phyloP scores from a whole-genome alignment of 2,329 filamentous ascomycete genomes.

The Herpotrichia juniperi region DNA sequence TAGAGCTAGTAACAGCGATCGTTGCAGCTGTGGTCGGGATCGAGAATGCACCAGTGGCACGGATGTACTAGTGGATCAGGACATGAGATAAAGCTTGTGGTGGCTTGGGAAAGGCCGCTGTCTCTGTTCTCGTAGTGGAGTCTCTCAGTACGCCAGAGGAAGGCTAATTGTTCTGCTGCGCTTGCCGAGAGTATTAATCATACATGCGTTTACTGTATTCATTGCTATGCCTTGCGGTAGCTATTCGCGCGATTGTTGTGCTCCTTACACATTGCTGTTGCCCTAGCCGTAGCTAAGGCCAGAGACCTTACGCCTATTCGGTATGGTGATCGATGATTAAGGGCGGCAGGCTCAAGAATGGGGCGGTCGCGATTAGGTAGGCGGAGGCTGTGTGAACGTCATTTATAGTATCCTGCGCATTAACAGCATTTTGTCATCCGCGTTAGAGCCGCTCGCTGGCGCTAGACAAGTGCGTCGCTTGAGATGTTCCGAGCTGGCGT shows the following conservation, averaged over 20 bases:
- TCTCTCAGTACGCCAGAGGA: not conserved
- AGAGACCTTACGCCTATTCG: conserved; percentile 1
- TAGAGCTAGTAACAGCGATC: not conserved
- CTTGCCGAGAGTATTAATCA: not conserved
- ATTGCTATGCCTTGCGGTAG: conserved; percentile 1
- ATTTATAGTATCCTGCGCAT: not conserved
- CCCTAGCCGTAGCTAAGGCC: not conserved
- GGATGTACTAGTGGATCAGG: conserved; percentile 1
- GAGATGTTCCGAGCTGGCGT: not conserved
- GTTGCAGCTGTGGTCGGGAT: conserved; percentile 1
- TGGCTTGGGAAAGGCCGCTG: not conserved
- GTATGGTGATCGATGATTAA: not conserved
- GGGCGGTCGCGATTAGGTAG: not conserved
- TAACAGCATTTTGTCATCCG: not conserved
- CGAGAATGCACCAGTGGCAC: not conserved
- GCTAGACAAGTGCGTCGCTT: not conserved
- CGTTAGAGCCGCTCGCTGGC: not conserved
- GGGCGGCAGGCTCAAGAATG: not conserved
- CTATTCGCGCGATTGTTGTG: conserved; percentile 1
- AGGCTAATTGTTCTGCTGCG: conserved; percentile 1
- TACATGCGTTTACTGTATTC: not conserved
- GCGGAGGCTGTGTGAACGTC: not conserved
- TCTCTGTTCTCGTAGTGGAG: not conserved
- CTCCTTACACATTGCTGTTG: not conserved
- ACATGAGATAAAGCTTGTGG: conserved; percentile 2